These are phyloP conservation scores for Micromonas commoda DNA, from an alignment of 139 green algal species.

Conservation along the genomic window DNA sequence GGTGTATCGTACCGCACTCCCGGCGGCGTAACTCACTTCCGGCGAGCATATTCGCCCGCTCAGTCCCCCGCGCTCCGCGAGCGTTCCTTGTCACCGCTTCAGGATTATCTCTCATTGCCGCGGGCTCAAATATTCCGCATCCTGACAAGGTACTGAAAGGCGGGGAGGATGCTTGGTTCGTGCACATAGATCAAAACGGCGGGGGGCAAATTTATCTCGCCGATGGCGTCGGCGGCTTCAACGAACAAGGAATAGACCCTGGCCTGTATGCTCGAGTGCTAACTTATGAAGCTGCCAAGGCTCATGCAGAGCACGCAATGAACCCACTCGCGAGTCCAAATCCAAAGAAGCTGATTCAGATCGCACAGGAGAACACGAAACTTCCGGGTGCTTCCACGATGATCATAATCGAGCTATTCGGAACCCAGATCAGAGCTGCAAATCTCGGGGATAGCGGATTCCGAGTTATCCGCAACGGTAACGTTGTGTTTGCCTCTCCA, in stretches of 20 bases:
- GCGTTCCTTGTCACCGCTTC: too few species aligned
- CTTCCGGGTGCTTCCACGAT: slow-evolving; percentile 2
- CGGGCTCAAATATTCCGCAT: slow-evolving; percentile 52
- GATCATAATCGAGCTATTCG: background rate
- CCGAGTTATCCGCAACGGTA: slow-evolving; percentile 55
- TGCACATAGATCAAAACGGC: slow-evolving; percentile 26
- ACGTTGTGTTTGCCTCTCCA: slow-evolving; percentile 59
- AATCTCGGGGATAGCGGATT: slow-evolving; percentile 81
- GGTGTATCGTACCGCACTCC: too few species aligned
- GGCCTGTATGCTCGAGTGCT: slow-evolving; percentile 46
- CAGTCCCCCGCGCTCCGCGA: too few species aligned
- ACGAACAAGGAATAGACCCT: slow-evolving; percentile 74
- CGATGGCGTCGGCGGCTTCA: slow-evolving; percentile 86
- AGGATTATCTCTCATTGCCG: background rate
- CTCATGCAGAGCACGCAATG: background rate
- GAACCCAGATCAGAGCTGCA: slow-evolving; percentile 9
- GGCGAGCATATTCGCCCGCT: too few species aligned
- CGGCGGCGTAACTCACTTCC: too few species aligned
- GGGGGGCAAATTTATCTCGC: slow-evolving; percentile 65
- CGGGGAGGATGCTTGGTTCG: slow-evolving; percentile 80
- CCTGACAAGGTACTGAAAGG: slow-evolving; percentile 71
- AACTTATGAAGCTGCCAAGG: slow-evolving; percentile 23
- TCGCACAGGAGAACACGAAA: slow-evolving; percentile 17
- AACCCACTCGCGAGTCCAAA: background rate
- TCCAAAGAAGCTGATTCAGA: background rate